These are phyloP conservation scores for Coffea humblotiana DNA, from an alignment of 305 asterid genomes.

Conservation along the genomic window DNA sequence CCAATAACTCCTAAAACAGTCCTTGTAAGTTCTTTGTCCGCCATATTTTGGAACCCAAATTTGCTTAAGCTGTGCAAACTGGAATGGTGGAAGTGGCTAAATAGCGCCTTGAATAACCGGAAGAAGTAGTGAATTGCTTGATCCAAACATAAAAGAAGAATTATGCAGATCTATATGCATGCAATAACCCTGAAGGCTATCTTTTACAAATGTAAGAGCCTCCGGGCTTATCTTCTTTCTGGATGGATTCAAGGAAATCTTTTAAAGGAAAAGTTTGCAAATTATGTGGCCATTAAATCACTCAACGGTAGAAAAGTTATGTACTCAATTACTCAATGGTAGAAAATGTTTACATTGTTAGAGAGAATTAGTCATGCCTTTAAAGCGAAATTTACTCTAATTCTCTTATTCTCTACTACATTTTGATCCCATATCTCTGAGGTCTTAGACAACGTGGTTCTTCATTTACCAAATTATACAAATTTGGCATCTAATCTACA, in stretches of 20 bases:
- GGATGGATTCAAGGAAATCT: not conserved
- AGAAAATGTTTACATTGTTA: not conserved
- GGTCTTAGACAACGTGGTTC: too few relatives aligned
- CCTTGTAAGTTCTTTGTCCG: slow-evolving; percentile 30
- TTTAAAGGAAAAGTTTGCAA: not conserved
- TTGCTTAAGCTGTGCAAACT: not conserved
- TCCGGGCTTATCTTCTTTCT: not conserved
- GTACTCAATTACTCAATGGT: not conserved
- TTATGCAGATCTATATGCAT: not conserved
- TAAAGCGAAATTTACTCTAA: not conserved
- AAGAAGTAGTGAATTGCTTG: not conserved
- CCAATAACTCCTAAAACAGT: slow-evolving; percentile 12
- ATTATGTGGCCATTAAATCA: not conserved
- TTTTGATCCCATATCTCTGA: not conserved
- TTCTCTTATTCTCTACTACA: not conserved
- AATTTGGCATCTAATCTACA: too few relatives aligned
- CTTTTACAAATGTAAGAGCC: not conserved
- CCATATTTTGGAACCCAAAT: slow-evolving; percentile 19
- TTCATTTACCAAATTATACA: too few relatives aligned
- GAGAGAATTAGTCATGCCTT: not conserved
- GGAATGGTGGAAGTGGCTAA: not conserved
- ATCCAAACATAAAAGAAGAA: not conserved
- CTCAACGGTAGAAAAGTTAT: not conserved
- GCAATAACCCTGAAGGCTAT: not conserved
- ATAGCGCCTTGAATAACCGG: not conserved